Base-by-base conservation (phyloP, 2,329 filamentous ascomycete genomes). In the Zelopaecilomyces penicillatus region DNA sequence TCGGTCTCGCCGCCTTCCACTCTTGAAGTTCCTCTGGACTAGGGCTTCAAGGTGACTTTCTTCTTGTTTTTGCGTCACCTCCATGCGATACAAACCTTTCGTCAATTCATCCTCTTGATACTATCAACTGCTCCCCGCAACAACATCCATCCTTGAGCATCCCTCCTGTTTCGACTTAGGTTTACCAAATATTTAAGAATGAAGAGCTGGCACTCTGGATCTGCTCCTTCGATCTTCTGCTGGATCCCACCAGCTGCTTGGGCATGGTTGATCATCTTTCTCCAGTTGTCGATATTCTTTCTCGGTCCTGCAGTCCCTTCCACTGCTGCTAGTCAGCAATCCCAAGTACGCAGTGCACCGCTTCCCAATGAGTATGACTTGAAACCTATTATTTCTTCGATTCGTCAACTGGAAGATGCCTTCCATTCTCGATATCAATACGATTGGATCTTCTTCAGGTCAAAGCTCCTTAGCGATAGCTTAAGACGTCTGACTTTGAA, bases 371-470 rank as follows among this genome's bases (percentile, higher is more conserved):
- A 65, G 38, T 30, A 53, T 29, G 63, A 65, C 39, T 52, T 65
- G 26, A 42, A 53, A 9, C 54, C 53, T 31, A 50, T 64, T 28
- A 51, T 65, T 37, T 58, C 53, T 26, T 61, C 62, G 12, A 60
- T 94, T 71, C 65, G 65, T 30, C 84, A 94, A 57, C 50, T 67
- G 3, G 64, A 68, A 45, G 52, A 59, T 4, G 56, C 56, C 1
- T 94, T 87, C 82, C 94, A 94, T 59, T 68, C 70, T 58, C 87
- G 87, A 52, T 85, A 88, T 69, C 84, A 85, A 56, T 94, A 94
- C 58, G 85, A 88, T 37, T 94, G 87, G 84, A 83, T 86, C 36
- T 91, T 94, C 67, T 87, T 93, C 73, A 93, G 90, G 64, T 81
- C 88, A 55, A 77, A 83, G 42, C 80, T 82, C 4, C 89, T 94